Evolutionary conservation across 305 asterid genomes (phyloP).

Genomic region (Plantago coronopus): DNA sequence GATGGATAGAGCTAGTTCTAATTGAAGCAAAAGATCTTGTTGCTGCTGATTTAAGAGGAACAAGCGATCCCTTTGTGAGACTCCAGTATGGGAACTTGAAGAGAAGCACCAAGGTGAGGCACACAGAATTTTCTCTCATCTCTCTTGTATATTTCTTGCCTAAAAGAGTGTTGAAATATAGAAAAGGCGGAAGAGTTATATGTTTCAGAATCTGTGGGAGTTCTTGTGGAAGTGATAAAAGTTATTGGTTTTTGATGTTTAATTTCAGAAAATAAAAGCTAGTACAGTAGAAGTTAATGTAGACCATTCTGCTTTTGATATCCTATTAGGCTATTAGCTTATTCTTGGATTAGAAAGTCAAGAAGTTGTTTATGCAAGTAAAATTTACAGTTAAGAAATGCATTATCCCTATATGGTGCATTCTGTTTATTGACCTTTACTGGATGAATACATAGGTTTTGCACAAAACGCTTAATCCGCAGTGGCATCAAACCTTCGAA

Average conservation of each 20-base stretch:
- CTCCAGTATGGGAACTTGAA: slow-evolving; percentile 85
- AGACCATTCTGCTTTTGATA: not conserved
- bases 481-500: slow-evolving; percentile 95
- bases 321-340: not conserved
- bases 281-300: not conserved
- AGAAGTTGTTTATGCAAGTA: not conserved
- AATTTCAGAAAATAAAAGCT: not conserved
- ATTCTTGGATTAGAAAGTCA: not conserved
- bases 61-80: slow-evolving; percentile 95
- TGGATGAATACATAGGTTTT: slow-evolving; percentile 46
- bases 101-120: slow-evolving; percentile 80
- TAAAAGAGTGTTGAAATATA: not conserved
- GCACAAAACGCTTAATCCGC: slow-evolving; percentile 67
- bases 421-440: not conserved
- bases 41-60: slow-evolving; percentile 97
- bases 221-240: not conserved
- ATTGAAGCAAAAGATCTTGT: slow-evolving; percentile 90
- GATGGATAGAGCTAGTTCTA: slow-evolving; percentile 88
- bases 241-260: not conserved
- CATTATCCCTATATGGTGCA: not conserved
- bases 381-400: not conserved
- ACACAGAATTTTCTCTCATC: not conserved
- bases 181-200: not conserved
- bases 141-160: not conserved
- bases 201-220: not conserved